Base-by-base conservation (phyloP, 768 basidiomycete genomes). In the Plicaturopsis crispa region DNA sequence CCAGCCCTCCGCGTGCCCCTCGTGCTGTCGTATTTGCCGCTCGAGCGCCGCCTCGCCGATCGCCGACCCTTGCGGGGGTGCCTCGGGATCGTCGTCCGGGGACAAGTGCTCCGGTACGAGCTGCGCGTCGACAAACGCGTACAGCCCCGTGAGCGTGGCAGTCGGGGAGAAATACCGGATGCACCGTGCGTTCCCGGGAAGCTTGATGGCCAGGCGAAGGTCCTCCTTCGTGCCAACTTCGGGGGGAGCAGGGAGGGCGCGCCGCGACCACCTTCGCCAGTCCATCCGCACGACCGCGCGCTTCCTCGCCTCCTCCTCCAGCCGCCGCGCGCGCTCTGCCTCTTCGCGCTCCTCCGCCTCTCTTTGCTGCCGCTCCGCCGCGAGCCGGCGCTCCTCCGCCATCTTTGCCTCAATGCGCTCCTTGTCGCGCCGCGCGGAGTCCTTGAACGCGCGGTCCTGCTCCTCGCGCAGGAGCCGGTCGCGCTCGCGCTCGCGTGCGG, bases 401-500 rank as follows among this genome's bases (percentile, higher is more conserved):
- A 82, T 69, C 31, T 66, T 66, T 5, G 63, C 66, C 39, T 75
- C 64, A 21, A 89, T 78, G 33, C 80, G 68, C 53, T 83, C 85
- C 18, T 70, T 64, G 54, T 96, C 93, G 4, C 73, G 60, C 24
- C 65, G 52, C 2, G 75, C 80, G 0, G 80, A 69, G 37, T 81
- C 77, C 26, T 63, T 61, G 55, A 88, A 89, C 1, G 87, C 86
- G 6, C 73, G 68, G 49, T 94, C 92, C 49, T 92, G 90, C 48
- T 86, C 83, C 19, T 79, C 83, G 10, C 91, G 71, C 14, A 91
- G 52, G 14, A 66, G 60, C 10, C 89, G 69, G 14, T 84, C 77
- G 4, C 59, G 61, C 24, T 70, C 68, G 2, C 62, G 58, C 35
- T 65, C 66, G 46, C 81, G 60, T 51, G 76, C 53, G 35, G 74